Conservation (phyloP, 1,139 yeast genomes). For the Geotrichum reessii region DNA sequence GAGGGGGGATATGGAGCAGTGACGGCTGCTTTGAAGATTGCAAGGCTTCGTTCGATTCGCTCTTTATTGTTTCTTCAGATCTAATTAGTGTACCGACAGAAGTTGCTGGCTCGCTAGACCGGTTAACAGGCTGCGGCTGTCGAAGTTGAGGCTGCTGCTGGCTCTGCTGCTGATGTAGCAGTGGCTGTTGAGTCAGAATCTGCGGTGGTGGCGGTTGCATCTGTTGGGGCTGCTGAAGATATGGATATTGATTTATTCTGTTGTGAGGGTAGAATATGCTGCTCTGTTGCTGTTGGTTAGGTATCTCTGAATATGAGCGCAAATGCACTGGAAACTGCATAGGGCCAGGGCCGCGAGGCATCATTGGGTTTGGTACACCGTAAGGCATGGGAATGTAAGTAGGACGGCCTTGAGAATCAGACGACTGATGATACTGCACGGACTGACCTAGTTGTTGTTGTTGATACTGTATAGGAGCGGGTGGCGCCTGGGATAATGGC, state of each 20-base stretch:
- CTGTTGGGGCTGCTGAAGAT: conserved; percentile 1
- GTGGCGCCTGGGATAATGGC: not conserved
- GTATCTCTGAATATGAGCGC: conserved; percentile 3
- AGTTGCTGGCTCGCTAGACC: not conserved
- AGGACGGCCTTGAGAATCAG: not conserved
- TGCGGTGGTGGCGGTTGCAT: not conserved
- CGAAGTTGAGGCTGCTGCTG: not conserved
- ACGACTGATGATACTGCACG: conserved; percentile 1
- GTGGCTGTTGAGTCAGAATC: conserved; percentile 13
- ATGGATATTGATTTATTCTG: conserved; percentile 11
- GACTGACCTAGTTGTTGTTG: conserved; percentile 4
- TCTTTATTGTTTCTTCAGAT: conserved; percentile 7
- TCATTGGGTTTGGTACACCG: not conserved
- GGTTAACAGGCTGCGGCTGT: not conserved
- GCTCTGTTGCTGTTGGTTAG: conserved; percentile 9
- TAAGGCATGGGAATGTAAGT: not conserved
- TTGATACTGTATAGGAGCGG: not conserved
- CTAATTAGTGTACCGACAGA: not conserved
- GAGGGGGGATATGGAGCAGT: conserved; percentile 7
- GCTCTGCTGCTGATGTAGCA: conserved; percentile 19
- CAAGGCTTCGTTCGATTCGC: conserved; percentile 13
- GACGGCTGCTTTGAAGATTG: not conserved
- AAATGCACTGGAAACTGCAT: conserved; percentile 14
- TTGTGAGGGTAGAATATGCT: conserved; percentile 7
- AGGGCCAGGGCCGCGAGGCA: conserved; percentile 18